Evolutionary conservation across 768 basidiomycete species (phyloP).

Genomic region (Phlebiopsis flavidoalba): DNA sequence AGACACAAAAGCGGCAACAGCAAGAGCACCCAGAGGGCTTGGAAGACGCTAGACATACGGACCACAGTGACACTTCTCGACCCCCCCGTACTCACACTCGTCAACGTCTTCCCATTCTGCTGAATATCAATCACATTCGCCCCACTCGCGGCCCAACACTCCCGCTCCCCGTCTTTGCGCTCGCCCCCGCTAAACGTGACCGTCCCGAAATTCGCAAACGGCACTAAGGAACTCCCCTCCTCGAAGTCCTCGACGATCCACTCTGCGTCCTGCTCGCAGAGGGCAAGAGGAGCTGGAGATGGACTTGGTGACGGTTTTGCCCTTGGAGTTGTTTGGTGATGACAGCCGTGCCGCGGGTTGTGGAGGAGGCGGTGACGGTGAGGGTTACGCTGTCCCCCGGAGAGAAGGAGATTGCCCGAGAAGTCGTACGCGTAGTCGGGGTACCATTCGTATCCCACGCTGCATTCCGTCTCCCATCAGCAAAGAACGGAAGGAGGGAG

Average conservation of each 20-base stretch:
- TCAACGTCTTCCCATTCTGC: constrained; percentile 28
- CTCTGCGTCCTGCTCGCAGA: constrained; percentile 26
- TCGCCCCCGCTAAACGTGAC: constrained; percentile 26
- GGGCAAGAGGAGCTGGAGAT: constrained; percentile 20
- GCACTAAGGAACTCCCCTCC: constrained; percentile 17
- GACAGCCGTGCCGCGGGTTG: constrained; percentile 16
- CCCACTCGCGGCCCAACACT: constrained; percentile 20
- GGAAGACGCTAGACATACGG: constrained; percentile 19
- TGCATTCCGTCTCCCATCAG: not conserved
- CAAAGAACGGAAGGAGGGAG: not conserved
- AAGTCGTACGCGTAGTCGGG: constrained; percentile 23
- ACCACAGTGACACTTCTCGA: constrained; percentile 25
- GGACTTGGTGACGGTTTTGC: constrained; percentile 17
- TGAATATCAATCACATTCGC: constrained; percentile 27
- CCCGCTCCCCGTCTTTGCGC: constrained; percentile 22
- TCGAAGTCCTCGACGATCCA: constrained; percentile 22
- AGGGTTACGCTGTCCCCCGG: not conserved
- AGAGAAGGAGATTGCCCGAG: constrained; percentile 18
- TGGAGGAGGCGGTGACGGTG: not conserved
- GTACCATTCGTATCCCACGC: constrained; percentile 26
- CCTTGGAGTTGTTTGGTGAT: constrained; percentile 20
- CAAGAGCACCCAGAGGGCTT: too few species aligned
- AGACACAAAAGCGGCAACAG: too few species aligned
- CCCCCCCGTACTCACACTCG: constrained; percentile 21
- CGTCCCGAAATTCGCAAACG: constrained; percentile 30